Evolutionary conservation across 495 filamentous ascomycete species (phyloP), one percentile per base, ranked within the genome.

Genomic region (Aspergillus homomorphus): DNA sequence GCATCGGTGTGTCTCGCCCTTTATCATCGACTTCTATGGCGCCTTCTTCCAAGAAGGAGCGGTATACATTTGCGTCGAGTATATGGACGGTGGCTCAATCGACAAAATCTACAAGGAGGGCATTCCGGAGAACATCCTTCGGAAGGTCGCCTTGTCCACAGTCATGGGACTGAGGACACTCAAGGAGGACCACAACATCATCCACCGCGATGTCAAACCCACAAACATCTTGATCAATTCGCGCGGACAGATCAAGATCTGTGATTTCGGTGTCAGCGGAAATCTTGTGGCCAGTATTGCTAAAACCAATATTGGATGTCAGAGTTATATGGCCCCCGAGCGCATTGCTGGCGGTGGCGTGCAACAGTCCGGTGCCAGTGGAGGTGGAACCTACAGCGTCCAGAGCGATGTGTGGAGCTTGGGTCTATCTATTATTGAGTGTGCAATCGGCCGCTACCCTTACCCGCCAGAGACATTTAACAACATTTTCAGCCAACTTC

Each of bases 311-410:
- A 99, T 99, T 62, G 94, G 94, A 20, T 99, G 94, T 67, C 94
- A 99, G 70, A 96, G 92, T 72, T 99, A 99, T 76, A 99, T 99
- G 94, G 94, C 94, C 0, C 94, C 94, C 3, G 94, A 99, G 69
- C 83, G 94, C 53, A 99, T 99, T 58, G 88, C 89, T 26, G 89
- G 90, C 22, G 89, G 90, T 52, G 89, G 91, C 22, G 82, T 91
- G 61, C 86, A 91, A 65, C 86, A 90, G 65, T 84, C 88, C 10
- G 81, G 88, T 20, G 84, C 90, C 3, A 83, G 84, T 51, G 79
- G 79, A 38, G 84, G 82, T 23, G 92, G 94, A 26, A 97, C 93
- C 1, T 99, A 99, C 71, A 96, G 91, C 70, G 94, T 97, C 20
- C 95, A 98, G 70, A 96, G 90, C 69, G 94, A 99, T 73, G 92